Conservation (phyloP, 2,329 filamentous ascomycete genomes). For the Blastomyces emzantsi region DNA sequence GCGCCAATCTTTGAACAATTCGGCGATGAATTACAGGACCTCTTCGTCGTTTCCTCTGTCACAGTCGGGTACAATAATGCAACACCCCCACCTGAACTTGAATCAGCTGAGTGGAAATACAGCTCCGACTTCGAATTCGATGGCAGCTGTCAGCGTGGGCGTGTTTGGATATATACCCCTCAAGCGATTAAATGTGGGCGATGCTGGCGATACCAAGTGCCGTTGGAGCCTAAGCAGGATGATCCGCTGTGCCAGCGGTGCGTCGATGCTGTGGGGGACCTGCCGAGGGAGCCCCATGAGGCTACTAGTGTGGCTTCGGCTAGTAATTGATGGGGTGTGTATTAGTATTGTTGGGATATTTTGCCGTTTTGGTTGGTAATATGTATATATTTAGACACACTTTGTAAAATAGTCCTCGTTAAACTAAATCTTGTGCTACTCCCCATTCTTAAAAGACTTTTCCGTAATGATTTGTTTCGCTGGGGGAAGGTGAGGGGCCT, state of each 20-base stretch:
- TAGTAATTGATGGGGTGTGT: neutral
- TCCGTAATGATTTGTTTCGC: neutral
- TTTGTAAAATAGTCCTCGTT: neutral
- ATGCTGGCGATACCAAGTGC: slow-evolving; percentile 81
- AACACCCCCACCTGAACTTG: slow-evolving; percentile 21
- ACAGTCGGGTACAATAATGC: slow-evolving; percentile 34
- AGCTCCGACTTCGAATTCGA: slow-evolving; percentile 33
- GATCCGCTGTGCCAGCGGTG: slow-evolving; percentile 65
- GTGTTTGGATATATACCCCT: slow-evolving; percentile 40
- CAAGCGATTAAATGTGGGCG: slow-evolving; percentile 63
- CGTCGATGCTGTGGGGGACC: slow-evolving; percentile 50
- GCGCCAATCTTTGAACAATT: slow-evolving; percentile 25
- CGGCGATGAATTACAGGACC: slow-evolving; percentile 46
- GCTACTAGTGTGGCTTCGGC: neutral
- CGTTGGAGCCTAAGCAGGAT: slow-evolving; percentile 36
- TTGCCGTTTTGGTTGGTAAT: neutral
- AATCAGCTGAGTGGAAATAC: slow-evolving; percentile 36
- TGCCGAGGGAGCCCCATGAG: slow-evolving; percentile 17
- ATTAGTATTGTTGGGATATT: neutral
- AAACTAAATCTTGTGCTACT: neutral
- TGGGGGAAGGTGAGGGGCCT: neutral
- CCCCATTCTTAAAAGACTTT: neutral
- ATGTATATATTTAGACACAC: neutral
- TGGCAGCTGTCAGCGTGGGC: slow-evolving; percentile 24
- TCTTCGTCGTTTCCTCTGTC: slow-evolving; percentile 63